phyloP scores from a whole-genome alignment of 169 alveolate species.

The Cryptosporidium felis region DNA sequence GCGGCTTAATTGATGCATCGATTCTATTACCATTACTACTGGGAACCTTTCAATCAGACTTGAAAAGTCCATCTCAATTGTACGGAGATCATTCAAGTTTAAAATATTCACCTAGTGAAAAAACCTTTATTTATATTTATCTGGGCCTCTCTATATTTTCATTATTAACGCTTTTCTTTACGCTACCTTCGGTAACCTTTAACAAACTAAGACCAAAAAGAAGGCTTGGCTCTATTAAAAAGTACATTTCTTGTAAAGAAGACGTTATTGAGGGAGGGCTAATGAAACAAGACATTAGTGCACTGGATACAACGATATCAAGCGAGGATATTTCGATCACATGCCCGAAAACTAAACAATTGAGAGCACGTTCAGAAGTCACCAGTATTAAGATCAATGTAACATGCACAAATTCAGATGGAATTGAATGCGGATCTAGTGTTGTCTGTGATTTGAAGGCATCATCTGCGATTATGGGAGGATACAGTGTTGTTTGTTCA shows the following conservation, averaged over 20 bases:
- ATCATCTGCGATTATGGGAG: constrained; percentile 71
- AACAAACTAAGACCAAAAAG: neutral
- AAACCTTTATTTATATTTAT: constrained; percentile 39
- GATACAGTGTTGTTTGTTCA: constrained; percentile 66
- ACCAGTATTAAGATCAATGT: constrained; percentile 24
- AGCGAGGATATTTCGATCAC: neutral
- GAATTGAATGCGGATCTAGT: constrained; percentile 3
- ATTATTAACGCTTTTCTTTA: constrained; percentile 9
- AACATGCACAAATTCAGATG: neutral
- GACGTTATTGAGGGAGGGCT: neutral
- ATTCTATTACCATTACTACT: constrained; percentile 44
- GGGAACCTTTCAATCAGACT: neutral
- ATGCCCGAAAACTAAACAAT: constrained; percentile 15
- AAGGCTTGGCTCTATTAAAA: constrained; percentile 1
- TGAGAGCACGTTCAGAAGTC: constrained; percentile 44
- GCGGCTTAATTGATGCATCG: constrained; percentile 63
- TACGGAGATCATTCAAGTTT: neutral
- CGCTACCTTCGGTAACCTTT: constrained; percentile 60
- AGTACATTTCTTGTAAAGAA: constrained; percentile 27
- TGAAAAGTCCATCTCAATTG: neutral
- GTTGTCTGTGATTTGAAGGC: constrained; percentile 23
- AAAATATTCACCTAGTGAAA: neutral
- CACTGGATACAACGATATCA: neutral
- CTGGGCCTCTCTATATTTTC: constrained; percentile 12
- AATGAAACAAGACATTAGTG: neutral